These are phyloP conservation scores for Kodamaea lidongshanica DNA, from an alignment of 805 yeast genomes.

Conservation along the genomic window DNA sequence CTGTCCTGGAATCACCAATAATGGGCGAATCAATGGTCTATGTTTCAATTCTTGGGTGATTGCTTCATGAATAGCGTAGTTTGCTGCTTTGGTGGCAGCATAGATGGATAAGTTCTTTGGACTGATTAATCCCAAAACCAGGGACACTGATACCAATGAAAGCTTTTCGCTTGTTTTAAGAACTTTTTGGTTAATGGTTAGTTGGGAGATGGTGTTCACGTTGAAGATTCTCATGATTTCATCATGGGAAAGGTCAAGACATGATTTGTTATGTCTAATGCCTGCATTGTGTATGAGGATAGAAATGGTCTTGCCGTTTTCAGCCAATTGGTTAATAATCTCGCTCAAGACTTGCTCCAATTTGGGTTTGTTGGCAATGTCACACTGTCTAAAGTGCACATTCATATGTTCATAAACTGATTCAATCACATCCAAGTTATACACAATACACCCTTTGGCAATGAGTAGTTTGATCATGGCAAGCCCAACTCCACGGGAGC, in stretches of 20 bases:
- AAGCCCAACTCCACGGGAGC: conserved; percentile 45
- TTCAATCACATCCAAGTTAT: conserved; percentile 25
- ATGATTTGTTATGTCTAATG: conserved; percentile 28
- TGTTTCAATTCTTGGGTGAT: conserved; percentile 32
- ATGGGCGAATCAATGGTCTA: conserved; percentile 21
- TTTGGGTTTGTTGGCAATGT: conserved; percentile 14
- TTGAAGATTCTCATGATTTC: conserved; percentile 22
- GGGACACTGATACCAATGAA: conserved; percentile 39
- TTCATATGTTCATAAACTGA: conserved; percentile 10
- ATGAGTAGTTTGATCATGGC: conserved; percentile 28
- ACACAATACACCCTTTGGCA: conserved; percentile 15
- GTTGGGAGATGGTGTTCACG: conserved; percentile 28
- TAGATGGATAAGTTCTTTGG: conserved; percentile 44
- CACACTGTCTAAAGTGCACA: conserved; percentile 21
- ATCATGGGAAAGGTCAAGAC: conserved; percentile 18
- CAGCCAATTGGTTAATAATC: conserved; percentile 11
- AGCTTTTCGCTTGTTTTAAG: conserved; percentile 13
- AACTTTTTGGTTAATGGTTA: conserved; percentile 19
- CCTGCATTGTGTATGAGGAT: conserved; percentile 47
- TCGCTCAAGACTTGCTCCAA: conserved; percentile 9
- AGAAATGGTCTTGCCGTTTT: conserved; percentile 16
- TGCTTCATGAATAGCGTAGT: conserved; percentile 40
- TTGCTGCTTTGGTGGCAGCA: conserved; percentile 45
- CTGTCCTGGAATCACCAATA: conserved; percentile 48
- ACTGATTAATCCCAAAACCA: conserved; percentile 44